Evolutionary conservation across 2,329 filamentous ascomycete genomes (phyloP).

Genomic region (Diplocarpon mali): DNA sequence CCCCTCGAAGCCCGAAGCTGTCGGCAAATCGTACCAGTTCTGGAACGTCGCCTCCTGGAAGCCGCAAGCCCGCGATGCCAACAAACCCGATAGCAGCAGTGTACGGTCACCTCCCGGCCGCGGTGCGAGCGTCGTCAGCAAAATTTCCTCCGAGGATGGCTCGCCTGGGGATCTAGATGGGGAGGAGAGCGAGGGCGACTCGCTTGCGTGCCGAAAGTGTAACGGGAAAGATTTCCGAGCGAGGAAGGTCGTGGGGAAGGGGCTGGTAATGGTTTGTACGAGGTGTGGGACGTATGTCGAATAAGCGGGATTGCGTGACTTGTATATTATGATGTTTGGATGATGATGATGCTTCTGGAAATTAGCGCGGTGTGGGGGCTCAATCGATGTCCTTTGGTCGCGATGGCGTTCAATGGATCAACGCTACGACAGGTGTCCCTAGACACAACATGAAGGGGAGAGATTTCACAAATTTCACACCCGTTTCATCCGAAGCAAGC

Average conservation of each 20-base stretch:
- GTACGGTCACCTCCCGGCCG: slow-evolving; percentile 13
- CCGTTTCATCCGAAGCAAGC: too few species aligned
- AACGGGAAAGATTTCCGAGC: slow-evolving; percentile 51
- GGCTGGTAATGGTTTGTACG: slow-evolving; percentile 49
- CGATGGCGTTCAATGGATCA: not conserved
- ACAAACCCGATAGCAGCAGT: slow-evolving; percentile 14
- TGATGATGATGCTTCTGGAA: not conserved
- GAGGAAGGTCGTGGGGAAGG: slow-evolving; percentile 40
- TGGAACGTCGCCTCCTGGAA: slow-evolving; percentile 47
- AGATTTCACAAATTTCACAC: too few species aligned
- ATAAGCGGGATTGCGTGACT: not conserved
- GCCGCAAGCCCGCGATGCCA: slow-evolving; percentile 12
- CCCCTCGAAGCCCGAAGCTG: slow-evolving; percentile 29
- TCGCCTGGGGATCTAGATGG: not conserved
- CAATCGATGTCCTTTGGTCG: not conserved
- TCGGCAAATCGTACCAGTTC: slow-evolving; percentile 37
- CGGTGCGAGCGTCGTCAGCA: slow-evolving; percentile 32
- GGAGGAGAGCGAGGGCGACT: slow-evolving; percentile 25
- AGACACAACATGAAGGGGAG: too few species aligned
- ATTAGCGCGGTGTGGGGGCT: not conserved
- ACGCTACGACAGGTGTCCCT: too few species aligned
- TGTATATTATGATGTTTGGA: slow-evolving; percentile 4
- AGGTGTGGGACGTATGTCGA: slow-evolving; percentile 35
- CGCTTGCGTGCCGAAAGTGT: slow-evolving; percentile 46
- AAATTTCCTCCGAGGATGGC: slow-evolving; percentile 45